Base-by-base conservation (phyloP, 2,329 filamentous ascomycete species). In the Talaromyces islandicus region DNA sequence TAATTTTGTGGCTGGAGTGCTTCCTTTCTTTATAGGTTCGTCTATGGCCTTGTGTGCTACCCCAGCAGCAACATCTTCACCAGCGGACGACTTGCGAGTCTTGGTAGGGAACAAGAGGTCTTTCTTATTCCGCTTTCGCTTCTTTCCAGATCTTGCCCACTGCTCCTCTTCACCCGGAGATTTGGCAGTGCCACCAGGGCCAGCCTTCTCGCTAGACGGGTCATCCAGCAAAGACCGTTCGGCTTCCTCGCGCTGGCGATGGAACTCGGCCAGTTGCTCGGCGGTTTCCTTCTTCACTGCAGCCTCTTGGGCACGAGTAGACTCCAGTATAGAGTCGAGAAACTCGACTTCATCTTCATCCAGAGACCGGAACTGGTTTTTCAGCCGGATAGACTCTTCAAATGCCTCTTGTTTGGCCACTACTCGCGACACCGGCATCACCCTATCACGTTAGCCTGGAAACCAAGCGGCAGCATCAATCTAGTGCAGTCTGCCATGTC, bases 261-360 rank as follows among this genome's bases (percentile, higher is more conserved):
- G 80, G 64, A 88, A 88, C 1, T 77, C 67, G 46, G 85, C 83
- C 11, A 88, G 72, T 66, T 84, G 81, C 63, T 85, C 83, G 5
- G 75, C 74, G 0, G 84, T 87, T 64, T 88, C 83, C 65, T 79
- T 82, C 66, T 78, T 81, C 51, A 87, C 77, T 4, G 78, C 81
- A 2, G 76, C 79, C 65, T 87, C 85, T 67, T 85, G 77, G 24
- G 79, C 80, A 27, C 83, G 77, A 27, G 81, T 82, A 7, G 79
- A 81, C 65, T 86, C 83, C 35, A 84, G 74, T 1, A 88, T 76
- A 0, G 81, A 83, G 62, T 87, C 80, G 3, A 81, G 69, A 61
- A 81, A 81, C 2, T 81, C 80, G 53, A 81, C 71, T 64, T 81
- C 79, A 60, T 81, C 79, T 62, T 81, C 79, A 62, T 81, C 80